These are phyloP conservation scores for Closterium sp. DNA, from an alignment of 139 green algal genomes.

Conservation along the genomic window DNA sequence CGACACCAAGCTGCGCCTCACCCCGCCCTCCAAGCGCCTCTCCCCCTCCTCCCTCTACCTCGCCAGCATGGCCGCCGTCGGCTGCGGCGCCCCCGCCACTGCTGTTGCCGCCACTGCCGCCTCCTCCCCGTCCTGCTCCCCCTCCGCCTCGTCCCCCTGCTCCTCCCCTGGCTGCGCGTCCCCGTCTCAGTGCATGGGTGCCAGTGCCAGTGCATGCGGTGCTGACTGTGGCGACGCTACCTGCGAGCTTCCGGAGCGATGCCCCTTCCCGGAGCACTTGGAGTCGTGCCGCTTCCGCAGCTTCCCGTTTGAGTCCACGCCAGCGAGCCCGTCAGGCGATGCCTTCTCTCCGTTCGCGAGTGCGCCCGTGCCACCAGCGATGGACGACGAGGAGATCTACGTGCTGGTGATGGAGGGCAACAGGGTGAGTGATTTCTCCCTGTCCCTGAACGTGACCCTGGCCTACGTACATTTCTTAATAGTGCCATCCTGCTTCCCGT, in stretches of 20 bases:
- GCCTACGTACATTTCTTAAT: background rate
- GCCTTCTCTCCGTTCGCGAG: background rate
- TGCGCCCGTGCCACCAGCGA: background rate
- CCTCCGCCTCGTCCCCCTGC: background rate
- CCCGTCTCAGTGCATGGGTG: too few relatives aligned
- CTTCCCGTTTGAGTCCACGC: background rate
- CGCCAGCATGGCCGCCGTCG: background rate
- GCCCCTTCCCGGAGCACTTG: background rate
- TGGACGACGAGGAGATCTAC: background rate
- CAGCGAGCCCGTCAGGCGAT: background rate
- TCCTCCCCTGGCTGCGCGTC: background rate
- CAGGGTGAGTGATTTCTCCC: background rate
- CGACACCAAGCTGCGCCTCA: conserved; percentile 2
- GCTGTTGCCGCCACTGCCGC: background rate
- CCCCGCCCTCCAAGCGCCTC: background rate
- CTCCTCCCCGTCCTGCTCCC: background rate
- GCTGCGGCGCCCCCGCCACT: background rate
- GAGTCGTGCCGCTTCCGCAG: background rate
- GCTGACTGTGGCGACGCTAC: background rate
- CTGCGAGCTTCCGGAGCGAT: background rate
- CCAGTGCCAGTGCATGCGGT: background rate
- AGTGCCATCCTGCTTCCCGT: background rate
- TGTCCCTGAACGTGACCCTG: background rate
- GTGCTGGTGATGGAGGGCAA: background rate
- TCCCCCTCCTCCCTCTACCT: background rate